phyloP scores from a whole-genome alignment of 2,329 filamentous ascomycete genomes.

The Aspergillus fructus region DNA sequence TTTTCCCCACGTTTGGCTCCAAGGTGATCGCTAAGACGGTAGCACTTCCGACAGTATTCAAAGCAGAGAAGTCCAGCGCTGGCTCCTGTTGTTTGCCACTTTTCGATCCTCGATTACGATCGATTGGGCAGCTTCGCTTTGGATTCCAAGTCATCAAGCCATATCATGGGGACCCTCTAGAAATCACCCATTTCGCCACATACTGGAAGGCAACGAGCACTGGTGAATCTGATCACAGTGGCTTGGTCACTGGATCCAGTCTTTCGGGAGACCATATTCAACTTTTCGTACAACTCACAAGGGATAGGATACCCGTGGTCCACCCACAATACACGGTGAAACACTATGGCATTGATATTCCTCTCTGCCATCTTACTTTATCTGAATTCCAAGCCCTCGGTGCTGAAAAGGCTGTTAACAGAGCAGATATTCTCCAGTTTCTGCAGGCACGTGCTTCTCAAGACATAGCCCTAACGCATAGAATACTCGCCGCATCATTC shows the following conservation, averaged over 20 bases:
- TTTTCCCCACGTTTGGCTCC: slow-evolving; percentile 95
- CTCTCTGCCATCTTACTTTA: slow-evolving; percentile 75
- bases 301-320: slow-evolving; percentile 80
- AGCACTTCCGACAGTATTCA: slow-evolving; percentile 83
- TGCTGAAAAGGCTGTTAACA: slow-evolving; percentile 36
- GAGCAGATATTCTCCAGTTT: slow-evolving; percentile 27
- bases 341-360: slow-evolving; percentile 74
- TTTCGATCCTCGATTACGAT: slow-evolving; percentile 85
- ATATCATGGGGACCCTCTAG: slow-evolving; percentile 85
- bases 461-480: slow-evolving; percentile 65
- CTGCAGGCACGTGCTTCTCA: slow-evolving; percentile 33
- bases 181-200: slow-evolving; percentile 97
- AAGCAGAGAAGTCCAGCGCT: slow-evolving; percentile 69
- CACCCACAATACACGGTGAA: slow-evolving; percentile 82
- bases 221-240: slow-evolving; percentile 78
- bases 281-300: slow-evolving; percentile 87
- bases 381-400: slow-evolving; percentile 52
- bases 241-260: slow-evolving; percentile 91
- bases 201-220: slow-evolving; percentile 99
- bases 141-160: slow-evolving; percentile 95
- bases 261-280: slow-evolving; percentile 93
- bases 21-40: slow-evolving; percentile 97
- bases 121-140: slow-evolving; percentile 92
- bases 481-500: slow-evolving; percentile 71
- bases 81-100: slow-evolving; percentile 82